Percentiles rank a stretch among this genome's conserved stretches.
phyloP scores from a whole-genome alignment of 108 stramenopile genomes.

The Skeletonema menzelii region DNA sequence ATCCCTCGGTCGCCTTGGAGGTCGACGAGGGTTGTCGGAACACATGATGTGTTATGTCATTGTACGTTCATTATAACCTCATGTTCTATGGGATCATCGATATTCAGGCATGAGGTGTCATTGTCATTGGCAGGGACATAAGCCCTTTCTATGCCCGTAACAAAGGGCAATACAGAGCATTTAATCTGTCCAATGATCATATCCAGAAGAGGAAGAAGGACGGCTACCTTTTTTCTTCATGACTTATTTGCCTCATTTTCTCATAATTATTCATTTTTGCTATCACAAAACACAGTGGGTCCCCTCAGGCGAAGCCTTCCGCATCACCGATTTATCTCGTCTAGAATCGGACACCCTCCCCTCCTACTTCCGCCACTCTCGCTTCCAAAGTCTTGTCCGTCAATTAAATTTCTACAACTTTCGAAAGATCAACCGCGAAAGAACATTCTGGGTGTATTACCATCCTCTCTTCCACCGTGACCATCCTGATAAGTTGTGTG shows the following conservation, averaged over 20 bases:
- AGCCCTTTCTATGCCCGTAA: not conserved
- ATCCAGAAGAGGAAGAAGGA: not conserved
- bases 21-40: not conserved
- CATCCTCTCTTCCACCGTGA: conserved; percentile 93
- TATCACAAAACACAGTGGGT: conserved; percentile 63
- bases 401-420: conserved; percentile 92
- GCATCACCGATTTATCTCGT: conserved; percentile 73
- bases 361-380: conserved; percentile 92
- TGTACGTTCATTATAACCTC: not conserved
- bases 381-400: conserved; percentile 93
- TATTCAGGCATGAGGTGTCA: not conserved
- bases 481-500: conserved; percentile 82
- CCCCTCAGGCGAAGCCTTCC: conserved; percentile 80
- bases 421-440: conserved; percentile 88
- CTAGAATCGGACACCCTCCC: conserved; percentile 84
- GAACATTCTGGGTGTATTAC: conserved; percentile 95
- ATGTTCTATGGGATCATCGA: not conserved
- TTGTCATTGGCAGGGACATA: not conserved
- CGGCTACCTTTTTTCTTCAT: not conserved
- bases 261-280: not conserved
- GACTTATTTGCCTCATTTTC: not conserved
- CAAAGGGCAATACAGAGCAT: not conserved
- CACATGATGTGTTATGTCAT: not conserved
- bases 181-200: not conserved
- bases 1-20: not conserved